Evolutionary conservation across 305 asterid genomes (phyloP).

Genomic region (Solanum aculeatissimum): DNA sequence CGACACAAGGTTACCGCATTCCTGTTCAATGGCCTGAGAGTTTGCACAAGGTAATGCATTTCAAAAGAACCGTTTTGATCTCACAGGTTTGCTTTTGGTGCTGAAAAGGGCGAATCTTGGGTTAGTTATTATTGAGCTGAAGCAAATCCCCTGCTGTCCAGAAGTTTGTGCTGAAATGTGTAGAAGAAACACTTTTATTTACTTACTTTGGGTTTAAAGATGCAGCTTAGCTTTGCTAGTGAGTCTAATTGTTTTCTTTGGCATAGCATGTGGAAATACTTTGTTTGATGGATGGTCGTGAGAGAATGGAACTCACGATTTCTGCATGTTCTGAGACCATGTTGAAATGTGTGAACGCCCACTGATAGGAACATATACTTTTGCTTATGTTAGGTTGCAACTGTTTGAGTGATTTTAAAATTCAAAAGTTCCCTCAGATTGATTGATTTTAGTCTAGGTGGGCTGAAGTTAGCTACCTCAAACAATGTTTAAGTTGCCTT

Average conservation of each 20-base stretch:
- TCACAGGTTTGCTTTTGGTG: neutral
- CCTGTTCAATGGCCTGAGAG: conserved; percentile 95
- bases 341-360: neutral
- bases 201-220: neutral
- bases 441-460: neutral
- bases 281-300: neutral
- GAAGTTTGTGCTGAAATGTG: neutral
- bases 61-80: neutral
- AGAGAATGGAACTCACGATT: neutral
- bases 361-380: neutral
- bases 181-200: neutral
- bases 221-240: too few relatives aligned
- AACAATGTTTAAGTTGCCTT: neutral
- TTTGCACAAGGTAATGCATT: conserved; percentile 56
- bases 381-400: neutral
- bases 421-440: neutral
- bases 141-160: neutral
- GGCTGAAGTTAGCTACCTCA: neutral
- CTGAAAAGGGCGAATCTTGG: neutral
- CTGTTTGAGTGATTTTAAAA: neutral
- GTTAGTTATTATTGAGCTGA: neutral
- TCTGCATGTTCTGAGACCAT: too few relatives aligned
- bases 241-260: neutral
- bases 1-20: conserved; percentile 66
- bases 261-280: neutral